Percentiles rank a stretch among this genome's conserved stretches.
Conservation (phyloP, 2,329 filamentous ascomycete genomes). For the Ceratocystis harringtonii region DNA sequence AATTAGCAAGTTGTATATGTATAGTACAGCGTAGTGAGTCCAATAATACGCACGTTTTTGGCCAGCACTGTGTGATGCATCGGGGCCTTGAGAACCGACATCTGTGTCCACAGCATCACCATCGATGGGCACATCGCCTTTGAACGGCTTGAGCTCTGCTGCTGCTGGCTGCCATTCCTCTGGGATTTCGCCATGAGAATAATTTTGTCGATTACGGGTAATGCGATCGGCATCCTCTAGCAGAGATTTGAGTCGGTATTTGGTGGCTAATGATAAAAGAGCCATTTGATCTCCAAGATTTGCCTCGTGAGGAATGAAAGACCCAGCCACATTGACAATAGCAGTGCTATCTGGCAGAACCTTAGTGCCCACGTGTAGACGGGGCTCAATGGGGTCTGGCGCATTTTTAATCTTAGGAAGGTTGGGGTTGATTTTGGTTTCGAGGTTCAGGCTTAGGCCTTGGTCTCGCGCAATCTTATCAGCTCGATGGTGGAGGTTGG, state of each 20-base stretch:
- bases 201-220: conserved; percentile 55
- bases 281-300: conserved; percentile 69
- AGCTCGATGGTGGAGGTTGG: conserved; percentile 42
- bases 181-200: conserved; percentile 66
- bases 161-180: conserved; percentile 62
- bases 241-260: conserved; percentile 60
- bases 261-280: conserved; percentile 66
- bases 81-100: not conserved
- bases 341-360: conserved; percentile 25
- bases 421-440: conserved; percentile 36
- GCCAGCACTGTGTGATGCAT: not conserved
- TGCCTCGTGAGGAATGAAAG: conserved; percentile 60
- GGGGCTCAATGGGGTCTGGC: conserved; percentile 12
- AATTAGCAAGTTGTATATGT: not conserved
- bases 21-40: no score
- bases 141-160: conserved; percentile 30
- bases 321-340: conserved; percentile 42
- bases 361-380: conserved; percentile 11
- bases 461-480: conserved; percentile 44
- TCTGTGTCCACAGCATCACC: not conserved
- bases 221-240: conserved; percentile 63
- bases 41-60: conserved; percentile 13
- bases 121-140: conserved; percentile 18
- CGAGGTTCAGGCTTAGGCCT: conserved; percentile 40
- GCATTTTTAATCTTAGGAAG: conserved; percentile 25